phyloP scores from a whole-genome alignment of 108 stramenopile species.

The Cyclotella distinguenda region DNA sequence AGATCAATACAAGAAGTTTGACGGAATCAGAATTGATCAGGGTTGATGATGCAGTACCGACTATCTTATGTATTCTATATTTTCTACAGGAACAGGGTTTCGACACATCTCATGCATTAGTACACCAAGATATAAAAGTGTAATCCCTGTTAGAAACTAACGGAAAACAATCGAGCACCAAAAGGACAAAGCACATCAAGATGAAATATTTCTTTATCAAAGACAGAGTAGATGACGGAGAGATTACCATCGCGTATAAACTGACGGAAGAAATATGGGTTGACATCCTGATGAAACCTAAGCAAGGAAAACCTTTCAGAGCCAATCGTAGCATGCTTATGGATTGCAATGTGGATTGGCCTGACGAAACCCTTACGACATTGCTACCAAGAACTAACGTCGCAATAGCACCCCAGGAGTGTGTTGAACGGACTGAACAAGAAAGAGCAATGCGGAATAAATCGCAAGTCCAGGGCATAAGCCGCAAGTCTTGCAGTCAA shows the following conservation, averaged over 20 bases:
- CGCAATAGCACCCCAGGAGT: constrained; percentile 8
- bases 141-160: constrained; percentile 10
- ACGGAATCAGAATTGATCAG: constrained; percentile 35
- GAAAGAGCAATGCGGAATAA: no score
- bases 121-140: constrained; percentile 22
- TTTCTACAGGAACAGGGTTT: constrained; percentile 42
- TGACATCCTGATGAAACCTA: constrained; percentile 53
- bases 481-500: no score
- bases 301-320: constrained; percentile 20
- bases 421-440: background rate
- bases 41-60: constrained; percentile 21
- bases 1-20: constrained; percentile 40
- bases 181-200: constrained; percentile 13
- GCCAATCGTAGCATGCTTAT: background rate
- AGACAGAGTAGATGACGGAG: constrained; percentile 33
- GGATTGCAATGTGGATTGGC: background rate
- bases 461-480: no score
- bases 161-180: constrained; percentile 1
- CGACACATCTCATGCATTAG: constrained; percentile 1
- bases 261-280: constrained; percentile 48
- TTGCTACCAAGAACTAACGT: no score
- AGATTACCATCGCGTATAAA: constrained; percentile 39
- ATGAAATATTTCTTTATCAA: constrained; percentile 27
- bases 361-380: constrained; percentile 3
- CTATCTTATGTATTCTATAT: constrained; percentile 15